Evolutionary conservation across 2,329 filamentous ascomycete genomes (phyloP).

Genomic region (Venturia pyrina): DNA sequence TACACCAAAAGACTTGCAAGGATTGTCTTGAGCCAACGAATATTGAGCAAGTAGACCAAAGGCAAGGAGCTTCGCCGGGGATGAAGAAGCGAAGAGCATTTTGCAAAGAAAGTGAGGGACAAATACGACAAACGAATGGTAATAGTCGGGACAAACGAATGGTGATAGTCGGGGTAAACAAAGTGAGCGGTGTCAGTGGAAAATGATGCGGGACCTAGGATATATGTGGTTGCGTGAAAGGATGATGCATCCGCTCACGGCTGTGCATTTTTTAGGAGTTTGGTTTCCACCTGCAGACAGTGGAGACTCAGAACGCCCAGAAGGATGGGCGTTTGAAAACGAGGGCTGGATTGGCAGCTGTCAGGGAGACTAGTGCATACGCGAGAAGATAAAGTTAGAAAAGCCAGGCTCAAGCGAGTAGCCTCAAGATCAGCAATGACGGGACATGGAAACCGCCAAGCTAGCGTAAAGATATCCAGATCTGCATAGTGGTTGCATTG

Average conservation of each 20-base stretch:
- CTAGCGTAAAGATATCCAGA: background rate
- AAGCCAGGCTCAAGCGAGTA: background rate
- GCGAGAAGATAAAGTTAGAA: background rate
- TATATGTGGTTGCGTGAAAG: background rate
- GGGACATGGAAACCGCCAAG: background rate
- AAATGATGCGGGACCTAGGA: background rate
- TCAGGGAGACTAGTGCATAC: background rate
- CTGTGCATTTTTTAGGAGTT: background rate
- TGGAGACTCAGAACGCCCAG: background rate
- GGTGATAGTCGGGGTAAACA: background rate
- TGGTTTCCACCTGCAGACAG: background rate
- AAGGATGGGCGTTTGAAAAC: background rate
- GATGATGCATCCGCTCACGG: background rate
- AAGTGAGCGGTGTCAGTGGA: background rate
- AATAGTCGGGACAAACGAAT: background rate
- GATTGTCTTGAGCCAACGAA: conserved; percentile 14
- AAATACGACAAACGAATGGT: background rate
- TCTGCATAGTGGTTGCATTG: background rate
- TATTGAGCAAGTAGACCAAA: conserved; percentile 14
- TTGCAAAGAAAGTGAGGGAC: background rate
- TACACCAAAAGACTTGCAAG: conserved; percentile 28
- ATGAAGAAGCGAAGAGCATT: conserved; percentile 7
- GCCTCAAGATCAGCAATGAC: background rate
- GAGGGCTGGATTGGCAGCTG: background rate
- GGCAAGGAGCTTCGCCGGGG: conserved; percentile 13